These are phyloP conservation scores for Talaromyces thailandensis DNA, from an alignment of 495 filamentous ascomycete species.

Conservation along the genomic window DNA sequence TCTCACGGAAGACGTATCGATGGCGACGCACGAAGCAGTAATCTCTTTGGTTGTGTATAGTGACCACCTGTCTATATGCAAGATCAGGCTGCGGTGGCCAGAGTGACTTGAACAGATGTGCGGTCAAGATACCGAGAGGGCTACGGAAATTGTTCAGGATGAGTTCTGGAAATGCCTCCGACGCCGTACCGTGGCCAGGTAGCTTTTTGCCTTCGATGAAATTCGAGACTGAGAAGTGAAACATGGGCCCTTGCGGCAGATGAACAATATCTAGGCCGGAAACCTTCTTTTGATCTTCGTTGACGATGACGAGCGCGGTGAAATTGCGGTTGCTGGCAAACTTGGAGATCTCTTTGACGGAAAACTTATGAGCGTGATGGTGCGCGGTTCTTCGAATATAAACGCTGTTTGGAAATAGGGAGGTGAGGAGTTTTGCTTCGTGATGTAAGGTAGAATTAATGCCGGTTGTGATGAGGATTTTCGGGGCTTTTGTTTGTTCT, in stretches of 20 bases:
- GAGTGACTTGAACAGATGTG: slow-evolving; percentile 71
- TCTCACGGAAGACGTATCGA: slow-evolving; percentile 87
- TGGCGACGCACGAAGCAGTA: slow-evolving; percentile 90
- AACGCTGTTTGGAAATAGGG: slow-evolving; percentile 74
- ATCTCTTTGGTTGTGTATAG: slow-evolving; percentile 90
- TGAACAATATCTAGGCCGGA: slow-evolving; percentile 72
- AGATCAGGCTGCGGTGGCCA: slow-evolving; percentile 81
- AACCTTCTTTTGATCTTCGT: slow-evolving; percentile 76
- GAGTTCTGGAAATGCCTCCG: slow-evolving; percentile 84
- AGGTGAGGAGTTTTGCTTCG: slow-evolving; percentile 67
- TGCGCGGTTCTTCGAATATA: slow-evolving; percentile 83
- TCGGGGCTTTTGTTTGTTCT: slow-evolving; percentile 48
- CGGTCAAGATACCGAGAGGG: slow-evolving; percentile 81
- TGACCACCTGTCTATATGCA: slow-evolving; percentile 77
- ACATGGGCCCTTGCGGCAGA: slow-evolving; percentile 75
- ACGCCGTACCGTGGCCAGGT: slow-evolving; percentile 80
- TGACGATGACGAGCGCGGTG: slow-evolving; percentile 70
- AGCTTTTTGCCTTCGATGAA: slow-evolving; percentile 79
- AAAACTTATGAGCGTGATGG: slow-evolving; percentile 74
- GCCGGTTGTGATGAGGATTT: slow-evolving; percentile 83
- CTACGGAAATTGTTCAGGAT: slow-evolving; percentile 95
- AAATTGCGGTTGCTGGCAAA: slow-evolving; percentile 76
- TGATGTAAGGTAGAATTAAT: slow-evolving; percentile 77
- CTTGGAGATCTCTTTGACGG: slow-evolving; percentile 76
- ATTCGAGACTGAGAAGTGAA: slow-evolving; percentile 76